Conservation (phyloP, 768 basidiomycete species). For the Boletus eberwhitei region DNA sequence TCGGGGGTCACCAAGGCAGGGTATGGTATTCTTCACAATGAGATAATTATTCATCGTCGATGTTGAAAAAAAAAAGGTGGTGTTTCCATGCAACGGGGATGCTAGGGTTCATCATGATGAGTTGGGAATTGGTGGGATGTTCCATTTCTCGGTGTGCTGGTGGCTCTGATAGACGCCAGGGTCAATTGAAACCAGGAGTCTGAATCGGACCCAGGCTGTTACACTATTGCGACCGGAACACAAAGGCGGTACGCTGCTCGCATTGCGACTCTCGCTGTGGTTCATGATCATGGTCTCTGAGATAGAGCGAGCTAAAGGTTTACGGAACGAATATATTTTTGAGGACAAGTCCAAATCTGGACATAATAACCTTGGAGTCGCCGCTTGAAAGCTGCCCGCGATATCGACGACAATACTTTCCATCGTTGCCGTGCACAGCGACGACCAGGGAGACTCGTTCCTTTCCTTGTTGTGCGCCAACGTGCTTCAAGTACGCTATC, state of each 20-base stretch:
- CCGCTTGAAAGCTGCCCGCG: conserved; percentile 17
- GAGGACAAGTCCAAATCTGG: conserved; percentile 7
- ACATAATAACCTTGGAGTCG: conserved; percentile 6
- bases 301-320: no score
- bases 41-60: no score
- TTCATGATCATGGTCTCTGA: no score
- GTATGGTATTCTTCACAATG: background rate
- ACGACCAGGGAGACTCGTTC: background rate
- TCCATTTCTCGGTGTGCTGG: background rate
- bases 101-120: background rate
- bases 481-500: background rate
- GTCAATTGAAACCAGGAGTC: no score
- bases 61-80: background rate
- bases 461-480: background rate
- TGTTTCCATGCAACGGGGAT: no score
- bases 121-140: background rate
- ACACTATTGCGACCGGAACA: no score
- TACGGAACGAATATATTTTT: background rate
- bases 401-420: background rate
- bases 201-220: no score
- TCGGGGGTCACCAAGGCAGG: background rate
- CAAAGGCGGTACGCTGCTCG: no score
- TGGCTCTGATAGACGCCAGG: background rate
- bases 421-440: background rate
- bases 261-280: no score